Base-by-base conservation (phyloP, 1,284 basidiomycete species). In the Inonotus hispidus region DNA sequence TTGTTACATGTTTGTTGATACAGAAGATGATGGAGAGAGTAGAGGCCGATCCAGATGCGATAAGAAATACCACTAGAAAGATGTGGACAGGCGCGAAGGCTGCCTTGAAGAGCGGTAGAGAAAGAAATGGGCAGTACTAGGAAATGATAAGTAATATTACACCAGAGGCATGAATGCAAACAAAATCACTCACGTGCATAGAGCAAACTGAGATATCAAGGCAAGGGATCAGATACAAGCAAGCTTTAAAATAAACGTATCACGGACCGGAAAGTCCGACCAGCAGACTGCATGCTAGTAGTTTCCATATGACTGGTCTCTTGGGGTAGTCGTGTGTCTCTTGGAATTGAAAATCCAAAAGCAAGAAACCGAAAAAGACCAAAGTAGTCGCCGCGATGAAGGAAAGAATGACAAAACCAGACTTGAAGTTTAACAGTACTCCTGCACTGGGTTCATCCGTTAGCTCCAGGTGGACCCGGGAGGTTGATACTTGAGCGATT, bases 201-300 rank as follows among this genome's bases (percentile, higher is more conserved):
- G 60, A 39, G 19, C 45, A 53, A 23, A 56, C 62, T 63, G 37
- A 1, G 37, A 29, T 21, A 57, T 21, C 7, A 27, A 2, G 41
- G 11, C 3, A 16, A 11, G 32, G 32, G 32, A 23, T 45, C 8
- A 50, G 52, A 39, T n/a, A 14, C 11, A 19, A 39, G 25, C 5
- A 14, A 16, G 19, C 14, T n/a, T 27, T 27, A 11, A 3, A 21
- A 23, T 21, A n/a, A 25, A 39, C 25, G 14, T 3, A 16, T 29
- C 8, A 63, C 62, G 19, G 16, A 63, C 62, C 58, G 35, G 62
- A 63, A 35, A 63, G 47, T 53, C 62, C 62, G 35, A 60, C 50
- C 19, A 53, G 38, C n/a, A 57, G n/a, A 43, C 58, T 58, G 47
- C 58, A 60, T 38, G 56, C 19, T 16, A 23, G 35, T 21, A 39